A percentile compares a stretch with the other conserved stretches of the same genome.
These are phyloP conservation scores for Hepatocystis sp. DNA, from an alignment of 169 alveolate genomes.

Conservation along the genomic window DNA sequence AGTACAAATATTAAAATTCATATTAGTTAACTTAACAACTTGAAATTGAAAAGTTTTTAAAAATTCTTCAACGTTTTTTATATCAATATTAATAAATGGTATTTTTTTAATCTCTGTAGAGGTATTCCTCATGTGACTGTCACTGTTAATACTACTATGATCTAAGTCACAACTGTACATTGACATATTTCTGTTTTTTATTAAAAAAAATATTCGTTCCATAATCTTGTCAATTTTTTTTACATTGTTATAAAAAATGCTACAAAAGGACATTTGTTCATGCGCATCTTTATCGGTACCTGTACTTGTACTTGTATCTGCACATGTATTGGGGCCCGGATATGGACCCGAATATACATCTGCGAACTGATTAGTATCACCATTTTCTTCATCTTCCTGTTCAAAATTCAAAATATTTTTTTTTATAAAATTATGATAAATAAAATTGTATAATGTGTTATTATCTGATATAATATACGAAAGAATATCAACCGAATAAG, in stretches of 20 bases:
- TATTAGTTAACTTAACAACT: conserved; percentile 1
- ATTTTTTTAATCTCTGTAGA: too few relatives aligned
- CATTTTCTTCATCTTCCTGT: conserved; percentile 1
- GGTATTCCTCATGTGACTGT: too few relatives aligned
- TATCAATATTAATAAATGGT: conserved; percentile 12
- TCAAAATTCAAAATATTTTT: conserved; percentile 15
- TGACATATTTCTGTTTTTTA: too few relatives aligned
- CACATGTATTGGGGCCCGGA: too few relatives aligned
- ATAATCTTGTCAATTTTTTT: conserved; percentile 3
- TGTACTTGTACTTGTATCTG: too few relatives aligned
- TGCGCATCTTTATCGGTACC: not conserved
- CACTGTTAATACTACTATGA: too few relatives aligned
- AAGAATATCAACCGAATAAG: not conserved
- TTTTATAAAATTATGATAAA: conserved; percentile 12
- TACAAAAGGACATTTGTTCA: conserved; percentile 49
- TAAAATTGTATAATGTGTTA: conserved; percentile 31
- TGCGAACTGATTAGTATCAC: too few relatives aligned
- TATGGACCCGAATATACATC: too few relatives aligned
- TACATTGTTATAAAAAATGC: conserved; percentile 1
- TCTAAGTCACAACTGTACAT: too few relatives aligned
- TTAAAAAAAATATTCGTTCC: conserved; percentile 11
- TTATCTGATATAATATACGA: conserved; percentile 22
- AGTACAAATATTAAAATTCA: conserved; percentile 23
- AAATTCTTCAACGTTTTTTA: conserved; percentile 15
- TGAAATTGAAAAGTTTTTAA: conserved; percentile 37